Evolutionary conservation across 2,329 filamentous ascomycete species (phyloP).

Genomic region (Fusarium neocosmosporiellum): DNA sequence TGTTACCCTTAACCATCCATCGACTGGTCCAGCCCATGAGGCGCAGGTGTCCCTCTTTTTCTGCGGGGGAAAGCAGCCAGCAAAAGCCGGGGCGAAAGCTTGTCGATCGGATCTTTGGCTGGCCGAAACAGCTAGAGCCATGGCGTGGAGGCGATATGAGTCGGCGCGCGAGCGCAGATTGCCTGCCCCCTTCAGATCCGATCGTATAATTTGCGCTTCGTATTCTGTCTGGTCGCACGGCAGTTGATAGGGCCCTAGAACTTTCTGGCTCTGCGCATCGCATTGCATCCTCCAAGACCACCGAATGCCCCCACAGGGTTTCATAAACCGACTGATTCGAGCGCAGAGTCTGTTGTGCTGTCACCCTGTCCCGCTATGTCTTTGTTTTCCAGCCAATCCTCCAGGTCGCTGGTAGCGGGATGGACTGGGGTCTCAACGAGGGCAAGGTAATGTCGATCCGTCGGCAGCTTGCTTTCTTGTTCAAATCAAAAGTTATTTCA

Average conservation of each 20-base stretch:
- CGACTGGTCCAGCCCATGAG: slow-evolving; percentile 6
- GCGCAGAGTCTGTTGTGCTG: background rate
- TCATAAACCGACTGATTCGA: background rate
- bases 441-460: slow-evolving; percentile 37
- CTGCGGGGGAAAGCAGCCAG: slow-evolving; percentile 25
- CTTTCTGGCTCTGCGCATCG: slow-evolving; percentile 3
- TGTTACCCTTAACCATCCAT: background rate
- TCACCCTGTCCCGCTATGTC: slow-evolving; percentile 2
- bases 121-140: slow-evolving; percentile 28
- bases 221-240: slow-evolving; percentile 28
- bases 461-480: slow-evolving; percentile 25
- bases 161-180: background rate
- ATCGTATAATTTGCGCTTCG: slow-evolving; percentile 29
- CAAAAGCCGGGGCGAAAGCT: slow-evolving; percentile 35
- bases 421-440: background rate
- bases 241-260: slow-evolving; percentile 9
- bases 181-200: slow-evolving; percentile 14
- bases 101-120: slow-evolving; percentile 26
- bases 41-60: background rate
- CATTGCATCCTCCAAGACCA: background rate
- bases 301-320: background rate
- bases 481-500: slow-evolving; percentile 34
- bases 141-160: slow-evolving; percentile 5
- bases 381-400: slow-evolving; percentile 2
- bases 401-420: background rate